These are phyloP conservation scores for Penicillium canescens DNA, from an alignment of 495 filamentous ascomycete species.

Conservation along the genomic window DNA sequence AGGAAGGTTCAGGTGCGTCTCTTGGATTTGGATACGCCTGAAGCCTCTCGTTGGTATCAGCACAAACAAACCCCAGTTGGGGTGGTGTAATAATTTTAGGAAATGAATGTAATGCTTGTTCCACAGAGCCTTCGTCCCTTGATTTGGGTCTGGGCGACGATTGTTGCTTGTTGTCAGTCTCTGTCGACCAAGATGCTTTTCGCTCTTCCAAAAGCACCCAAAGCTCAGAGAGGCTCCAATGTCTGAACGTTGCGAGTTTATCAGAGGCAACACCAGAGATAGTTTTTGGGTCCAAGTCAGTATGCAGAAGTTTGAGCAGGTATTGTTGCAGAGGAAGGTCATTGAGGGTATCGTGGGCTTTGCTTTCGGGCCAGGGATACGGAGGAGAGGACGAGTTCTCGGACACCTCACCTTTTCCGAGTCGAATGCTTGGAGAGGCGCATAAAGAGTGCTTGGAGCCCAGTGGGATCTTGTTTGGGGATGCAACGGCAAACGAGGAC, in stretches of 20 bases:
- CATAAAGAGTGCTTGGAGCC: neutral
- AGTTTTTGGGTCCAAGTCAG: constrained; percentile 6
- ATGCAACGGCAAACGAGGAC: neutral
- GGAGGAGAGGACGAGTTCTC: constrained; percentile 7
- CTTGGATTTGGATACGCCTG: no score
- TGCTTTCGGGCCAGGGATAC: constrained; percentile 19
- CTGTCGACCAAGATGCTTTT: constrained; percentile 15
- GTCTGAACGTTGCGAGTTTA: neutral
- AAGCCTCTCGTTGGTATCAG: no score
- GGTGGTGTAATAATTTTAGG: neutral
- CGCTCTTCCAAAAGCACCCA: constrained; percentile 20
- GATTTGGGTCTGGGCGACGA: neutral
- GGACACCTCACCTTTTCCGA: no score
- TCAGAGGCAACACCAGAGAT: neutral
- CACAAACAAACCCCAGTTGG: no score
- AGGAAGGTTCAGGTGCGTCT: no score
- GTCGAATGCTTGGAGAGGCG: neutral
- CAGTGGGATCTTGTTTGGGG: neutral
- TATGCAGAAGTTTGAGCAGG: constrained; percentile 18
- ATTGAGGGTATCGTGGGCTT: neutral
- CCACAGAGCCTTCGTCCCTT: neutral
- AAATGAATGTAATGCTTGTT: neutral
- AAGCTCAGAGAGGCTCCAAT: constrained; percentile 30
- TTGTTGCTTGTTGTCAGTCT: neutral
- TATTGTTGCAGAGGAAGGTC: constrained; percentile 11